These are phyloP conservation scores for Cantharellus cinnabarinus DNA, from an alignment of 768 basidiomycete species.

Conservation along the genomic window DNA sequence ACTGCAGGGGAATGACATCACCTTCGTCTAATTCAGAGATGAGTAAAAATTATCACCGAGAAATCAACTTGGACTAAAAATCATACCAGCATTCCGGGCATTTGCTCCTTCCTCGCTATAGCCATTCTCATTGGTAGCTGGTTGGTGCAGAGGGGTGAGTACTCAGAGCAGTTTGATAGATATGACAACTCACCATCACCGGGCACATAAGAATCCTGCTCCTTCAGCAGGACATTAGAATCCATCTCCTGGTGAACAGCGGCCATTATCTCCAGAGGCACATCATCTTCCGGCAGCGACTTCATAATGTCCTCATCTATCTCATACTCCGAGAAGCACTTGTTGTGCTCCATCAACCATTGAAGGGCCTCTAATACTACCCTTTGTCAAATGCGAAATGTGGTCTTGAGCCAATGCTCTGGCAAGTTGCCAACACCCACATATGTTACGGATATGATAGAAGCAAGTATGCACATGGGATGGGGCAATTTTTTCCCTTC, in stretches of 20 bases:
- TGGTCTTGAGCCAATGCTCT: conserved; percentile 13
- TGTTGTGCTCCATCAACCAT: conserved; percentile 22
- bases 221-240: conserved; percentile 3
- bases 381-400: conserved; percentile 17
- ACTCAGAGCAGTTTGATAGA: too few species aligned
- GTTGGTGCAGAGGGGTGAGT: too few species aligned
- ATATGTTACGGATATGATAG: conserved; percentile 19
- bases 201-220: neutral
- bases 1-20: conserved; percentile 15
- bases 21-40: neutral
- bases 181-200: neutral
- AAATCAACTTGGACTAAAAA: too few species aligned
- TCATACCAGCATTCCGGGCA: too few species aligned
- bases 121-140: too few species aligned
- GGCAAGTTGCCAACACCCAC: conserved; percentile 16
- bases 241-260: conserved; percentile 10
- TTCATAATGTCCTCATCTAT: conserved; percentile 11
- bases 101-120: too few species aligned
- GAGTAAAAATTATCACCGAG: too few species aligned
- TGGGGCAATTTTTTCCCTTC: conserved; percentile 19
- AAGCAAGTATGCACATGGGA: conserved; percentile 14
- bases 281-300: conserved; percentile 17
- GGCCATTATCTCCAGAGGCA: conserved; percentile 16
- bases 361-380: conserved; percentile 15
- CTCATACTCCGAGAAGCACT: conserved; percentile 16